Evolutionary conservation across 129 eudicot species (phyloP).

Genomic region (Gnaphalium uliginosum): DNA sequence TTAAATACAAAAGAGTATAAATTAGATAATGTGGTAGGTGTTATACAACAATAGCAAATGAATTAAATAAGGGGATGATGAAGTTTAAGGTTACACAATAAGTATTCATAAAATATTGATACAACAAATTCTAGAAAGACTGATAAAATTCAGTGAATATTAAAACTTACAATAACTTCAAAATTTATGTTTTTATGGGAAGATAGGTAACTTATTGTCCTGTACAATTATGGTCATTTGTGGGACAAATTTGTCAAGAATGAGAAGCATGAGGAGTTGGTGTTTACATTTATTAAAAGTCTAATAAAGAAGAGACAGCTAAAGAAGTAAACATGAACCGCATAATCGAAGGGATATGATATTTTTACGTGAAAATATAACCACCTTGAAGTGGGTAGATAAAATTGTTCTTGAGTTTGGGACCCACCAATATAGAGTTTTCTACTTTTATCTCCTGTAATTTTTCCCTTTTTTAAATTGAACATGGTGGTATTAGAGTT

Average conservation of each 20-base stretch:
- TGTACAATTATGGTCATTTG: background rate
- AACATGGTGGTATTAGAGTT: background rate
- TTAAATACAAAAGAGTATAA: background rate
- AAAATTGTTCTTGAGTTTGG: background rate
- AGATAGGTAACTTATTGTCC: background rate
- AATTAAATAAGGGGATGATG: background rate
- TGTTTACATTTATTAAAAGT: constrained; percentile 20
- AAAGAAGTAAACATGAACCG: background rate
- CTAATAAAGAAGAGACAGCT: constrained; percentile 2
- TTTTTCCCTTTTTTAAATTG: background rate
- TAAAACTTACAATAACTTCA: background rate
- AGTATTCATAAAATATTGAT: too few species aligned
- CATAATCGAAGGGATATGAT: too few species aligned
- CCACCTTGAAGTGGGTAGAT: constrained; percentile 3
- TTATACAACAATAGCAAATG: background rate
- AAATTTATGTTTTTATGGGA: background rate
- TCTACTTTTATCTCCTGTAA: background rate
- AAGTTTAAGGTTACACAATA: background rate
- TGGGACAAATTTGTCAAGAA: constrained; percentile 11
- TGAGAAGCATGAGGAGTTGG: constrained; percentile 22
- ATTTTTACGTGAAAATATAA: too few species aligned
- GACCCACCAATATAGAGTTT: background rate
- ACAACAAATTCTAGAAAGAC: too few species aligned
- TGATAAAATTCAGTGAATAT: too few species aligned
- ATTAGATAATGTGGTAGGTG: background rate